phyloP scores from a whole-genome alignment of 2,329 filamentous ascomycete species.

The Pseudogymnoascus sp. region DNA sequence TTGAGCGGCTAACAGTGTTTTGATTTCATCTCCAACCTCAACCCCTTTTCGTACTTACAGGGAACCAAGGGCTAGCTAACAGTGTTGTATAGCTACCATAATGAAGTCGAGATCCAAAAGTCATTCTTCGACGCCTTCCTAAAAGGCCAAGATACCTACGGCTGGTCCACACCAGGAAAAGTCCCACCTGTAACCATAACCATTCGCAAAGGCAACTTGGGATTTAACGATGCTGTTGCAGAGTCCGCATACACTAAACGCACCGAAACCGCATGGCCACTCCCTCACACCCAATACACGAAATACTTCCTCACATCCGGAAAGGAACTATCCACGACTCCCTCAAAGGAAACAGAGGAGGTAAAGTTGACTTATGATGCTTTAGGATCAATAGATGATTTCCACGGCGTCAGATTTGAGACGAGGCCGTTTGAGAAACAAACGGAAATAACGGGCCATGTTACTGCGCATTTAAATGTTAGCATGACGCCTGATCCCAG shows the following conservation, averaged over 20 bases:
- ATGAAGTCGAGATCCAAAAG: slow-evolving; percentile 47
- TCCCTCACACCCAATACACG: neutral
- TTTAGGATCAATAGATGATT: neutral
- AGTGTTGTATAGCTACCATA: neutral
- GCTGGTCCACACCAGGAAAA: slow-evolving; percentile 54
- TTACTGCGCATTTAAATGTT: neutral
- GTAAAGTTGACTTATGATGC: slow-evolving; percentile 28
- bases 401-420: neutral
- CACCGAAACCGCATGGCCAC: neutral
- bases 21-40: neutral
- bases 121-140: slow-evolving; percentile 67
- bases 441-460: neutral
- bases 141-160: slow-evolving; percentile 56
- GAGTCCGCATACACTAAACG: neutral
- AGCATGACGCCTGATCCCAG: neutral
- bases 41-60: neutral
- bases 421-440: neutral
- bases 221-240: slow-evolving; percentile 43
- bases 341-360: neutral
- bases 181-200: slow-evolving; percentile 54
- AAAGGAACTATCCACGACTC: neutral
- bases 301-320: neutral
- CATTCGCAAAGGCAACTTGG: slow-evolving; percentile 59
- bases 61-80: neutral
- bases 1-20: neutral